Evolutionary conservation across 2,329 filamentous ascomycete species (phyloP), one percentile per base, ranked within the genome.

Genomic region (Cytospora chrysosperma): DNA sequence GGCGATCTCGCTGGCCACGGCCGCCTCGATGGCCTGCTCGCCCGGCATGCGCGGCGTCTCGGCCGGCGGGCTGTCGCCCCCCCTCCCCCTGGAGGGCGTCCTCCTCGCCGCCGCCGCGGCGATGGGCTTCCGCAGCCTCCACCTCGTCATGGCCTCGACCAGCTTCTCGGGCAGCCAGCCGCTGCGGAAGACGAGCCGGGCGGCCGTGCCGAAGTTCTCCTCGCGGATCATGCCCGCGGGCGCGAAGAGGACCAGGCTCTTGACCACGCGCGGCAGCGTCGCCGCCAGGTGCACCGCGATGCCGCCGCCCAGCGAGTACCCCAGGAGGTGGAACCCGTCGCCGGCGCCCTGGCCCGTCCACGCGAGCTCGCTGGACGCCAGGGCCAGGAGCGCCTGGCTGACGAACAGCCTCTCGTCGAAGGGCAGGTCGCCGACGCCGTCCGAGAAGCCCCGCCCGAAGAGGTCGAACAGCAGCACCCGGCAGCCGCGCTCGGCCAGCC

Each of bases 391-490:
- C 40, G 92, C 85, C 72, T 91, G 86, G 0, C 83, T 80, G 4
- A 81, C 82, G 75, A 89, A 92, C 6, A 93, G 82, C 1, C 82
- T 79, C 17, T 82, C 77, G 72, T 90, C 86, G 72, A 90, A 87
- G 7, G 81, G 77, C n/a, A 86, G 72, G 56, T 82, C 78, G 1
- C 75, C 73, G 0, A 90, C 90, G 1, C 82, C 82, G 71, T 93
- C 90, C 0, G 88, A 91, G 72, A 91, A 95, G 10, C 92, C 92
- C 69, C 92, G 82, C 26, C 91, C 91, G 67, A 88, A 92, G 56
- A 92, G 80, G 72, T 92, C 89, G 71, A 94, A 92, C 1, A 94
- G 77, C 84, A 96, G 88, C 2, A 96, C 91, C 65, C 92, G 82
- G 73, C 85, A 93, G 1, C 91, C 69, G 9, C 59, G 53, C 8